Percentiles rank a stretch among this genome's conserved stretches.
Conservation (phyloP, 352 stramenopile genomes). For the Globisporangium orthogonon region DNA sequence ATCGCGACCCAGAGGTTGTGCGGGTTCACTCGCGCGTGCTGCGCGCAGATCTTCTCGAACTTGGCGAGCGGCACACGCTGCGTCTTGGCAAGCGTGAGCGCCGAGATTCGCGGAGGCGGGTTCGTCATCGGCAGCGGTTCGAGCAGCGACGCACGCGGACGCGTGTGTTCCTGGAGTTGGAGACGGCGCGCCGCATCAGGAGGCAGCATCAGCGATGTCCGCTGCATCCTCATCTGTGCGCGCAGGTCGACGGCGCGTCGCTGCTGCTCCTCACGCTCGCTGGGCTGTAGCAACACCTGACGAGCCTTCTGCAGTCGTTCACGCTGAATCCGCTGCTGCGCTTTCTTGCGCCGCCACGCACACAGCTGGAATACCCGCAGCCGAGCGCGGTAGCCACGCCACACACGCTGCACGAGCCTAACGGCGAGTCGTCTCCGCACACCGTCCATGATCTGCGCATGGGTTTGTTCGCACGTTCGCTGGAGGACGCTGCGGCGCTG, state of each 20-base stretch:
- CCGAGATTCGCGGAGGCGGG: constrained; percentile 22
- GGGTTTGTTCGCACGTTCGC: constrained; percentile 1
- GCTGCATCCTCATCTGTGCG: constrained; percentile 22
- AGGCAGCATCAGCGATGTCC: constrained; percentile 17
- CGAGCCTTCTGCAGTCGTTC: constrained; percentile 26
- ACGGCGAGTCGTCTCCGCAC: constrained; percentile 21
- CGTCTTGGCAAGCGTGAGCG: constrained; percentile 23
- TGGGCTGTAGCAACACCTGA: constrained; percentile 23
- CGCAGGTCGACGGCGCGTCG: constrained; percentile 18
- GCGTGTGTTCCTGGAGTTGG: constrained; percentile 4
- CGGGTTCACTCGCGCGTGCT: constrained; percentile 40
- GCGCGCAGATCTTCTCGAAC: constrained; percentile 38
- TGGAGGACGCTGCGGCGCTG: constrained; percentile 4
- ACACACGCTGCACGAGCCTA: constrained; percentile 43
- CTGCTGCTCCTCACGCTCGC: constrained; percentile 12
- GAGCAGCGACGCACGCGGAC: constrained; percentile 20
- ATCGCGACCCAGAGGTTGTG: constrained; percentile 60
- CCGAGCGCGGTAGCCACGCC: constrained; percentile 38
- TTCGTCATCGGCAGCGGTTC: constrained; percentile 30
- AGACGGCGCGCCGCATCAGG: constrained; percentile 2
- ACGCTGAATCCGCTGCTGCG: constrained; percentile 21
- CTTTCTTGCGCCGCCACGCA: constrained; percentile 17
- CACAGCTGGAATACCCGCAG: constrained; percentile 18
- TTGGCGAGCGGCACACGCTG: constrained; percentile 35
- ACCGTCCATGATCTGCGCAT: constrained; percentile 9